Evolutionary conservation across 768 basidiomycete genomes (phyloP).

Genomic region (Leucocoprinus sp.): DNA sequence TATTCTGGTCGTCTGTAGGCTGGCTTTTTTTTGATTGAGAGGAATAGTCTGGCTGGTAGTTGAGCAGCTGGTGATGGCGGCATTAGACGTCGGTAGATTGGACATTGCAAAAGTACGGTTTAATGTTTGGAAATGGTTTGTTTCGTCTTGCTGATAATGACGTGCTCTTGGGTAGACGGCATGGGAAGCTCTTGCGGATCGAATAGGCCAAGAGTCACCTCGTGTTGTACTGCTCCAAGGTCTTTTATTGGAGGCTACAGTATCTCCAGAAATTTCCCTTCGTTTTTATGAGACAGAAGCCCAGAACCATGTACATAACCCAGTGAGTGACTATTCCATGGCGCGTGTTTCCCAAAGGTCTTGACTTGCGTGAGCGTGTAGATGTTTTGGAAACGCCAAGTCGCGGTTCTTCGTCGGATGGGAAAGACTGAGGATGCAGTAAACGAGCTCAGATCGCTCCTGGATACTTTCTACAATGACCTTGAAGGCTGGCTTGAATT

Average conservation of each 20-base stretch:
- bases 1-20: slow-evolving; percentile 12
- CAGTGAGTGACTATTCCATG: slow-evolving; percentile 39
- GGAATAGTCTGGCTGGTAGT: slow-evolving; percentile 66
- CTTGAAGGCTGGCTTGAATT: slow-evolving; percentile 85
- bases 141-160: background rate
- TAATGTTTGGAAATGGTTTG: background rate
- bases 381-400: slow-evolving; percentile 77
- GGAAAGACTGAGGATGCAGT: slow-evolving; percentile 62
- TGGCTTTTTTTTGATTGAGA: background rate
- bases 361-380: too few species aligned
- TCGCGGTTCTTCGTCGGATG: slow-evolving; percentile 57
- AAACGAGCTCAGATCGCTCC: slow-evolving; percentile 59
- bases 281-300: slow-evolving; percentile 60
- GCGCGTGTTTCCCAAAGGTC: too few species aligned
- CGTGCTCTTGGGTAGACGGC: slow-evolving; percentile 1
- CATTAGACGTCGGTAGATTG: slow-evolving; percentile 64
- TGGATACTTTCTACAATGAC: slow-evolving; percentile 87
- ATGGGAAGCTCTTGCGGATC: slow-evolving; percentile 10
- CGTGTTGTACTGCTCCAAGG: slow-evolving; percentile 74
- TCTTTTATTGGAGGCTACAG: slow-evolving; percentile 66
- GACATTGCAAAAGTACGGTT: slow-evolving; percentile 66
- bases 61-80: slow-evolving; percentile 73
- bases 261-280: slow-evolving; percentile 47
- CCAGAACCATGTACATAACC: slow-evolving; percentile 57
- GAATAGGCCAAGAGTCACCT: slow-evolving; percentile 50